Percentiles rank a stretch among this genome's conserved stretches.
Conservation (phyloP, 139 green algal genomes). For the Ostreobium quekettii region DNA sequence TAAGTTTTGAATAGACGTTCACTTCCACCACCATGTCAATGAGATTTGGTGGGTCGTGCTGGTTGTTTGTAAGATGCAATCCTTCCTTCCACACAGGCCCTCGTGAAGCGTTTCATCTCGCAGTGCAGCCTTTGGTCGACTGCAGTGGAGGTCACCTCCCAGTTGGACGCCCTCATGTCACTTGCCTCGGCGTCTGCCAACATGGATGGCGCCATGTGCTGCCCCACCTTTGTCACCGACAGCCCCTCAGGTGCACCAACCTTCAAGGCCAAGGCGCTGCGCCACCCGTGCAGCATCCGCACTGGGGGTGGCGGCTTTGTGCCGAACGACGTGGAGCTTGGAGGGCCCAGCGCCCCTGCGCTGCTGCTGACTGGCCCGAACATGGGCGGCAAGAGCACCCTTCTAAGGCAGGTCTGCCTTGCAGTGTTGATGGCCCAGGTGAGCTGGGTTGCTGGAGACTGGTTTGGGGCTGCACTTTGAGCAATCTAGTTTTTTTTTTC, state of each 20-base stretch:
- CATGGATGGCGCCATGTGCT: constrained; percentile 41
- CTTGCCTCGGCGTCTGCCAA: constrained; percentile 49
- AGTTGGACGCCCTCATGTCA: constrained; percentile 86
- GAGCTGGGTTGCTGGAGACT: not conserved
- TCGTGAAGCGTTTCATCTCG: constrained; percentile 54
- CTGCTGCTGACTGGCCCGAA: constrained; percentile 87
- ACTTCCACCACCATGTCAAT: too few relatives aligned
- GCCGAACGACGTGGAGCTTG: constrained; percentile 86
- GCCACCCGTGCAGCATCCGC: constrained; percentile 53
- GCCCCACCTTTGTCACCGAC: constrained; percentile 37
- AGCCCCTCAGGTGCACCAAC: constrained; percentile 8
- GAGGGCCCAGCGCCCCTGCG: constrained; percentile 43
- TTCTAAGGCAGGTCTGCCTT: constrained; percentile 88
- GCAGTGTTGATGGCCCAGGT: constrained; percentile 77
- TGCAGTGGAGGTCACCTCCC: constrained; percentile 56
- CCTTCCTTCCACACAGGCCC: too few relatives aligned
- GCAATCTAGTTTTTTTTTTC: too few relatives aligned
- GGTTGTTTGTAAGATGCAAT: too few relatives aligned
- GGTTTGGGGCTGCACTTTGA: too few relatives aligned
- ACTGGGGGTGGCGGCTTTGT: constrained; percentile 69
- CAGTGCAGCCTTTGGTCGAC: constrained; percentile 48
- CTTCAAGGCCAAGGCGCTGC: constrained; percentile 43
- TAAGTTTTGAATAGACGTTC: too few relatives aligned
- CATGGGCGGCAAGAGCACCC: constrained; percentile 96
- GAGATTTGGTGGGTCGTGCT: too few relatives aligned